These are phyloP conservation scores for Trichoderma gamsii DNA, from an alignment of 495 filamentous ascomycete species.

Conservation along the genomic window DNA sequence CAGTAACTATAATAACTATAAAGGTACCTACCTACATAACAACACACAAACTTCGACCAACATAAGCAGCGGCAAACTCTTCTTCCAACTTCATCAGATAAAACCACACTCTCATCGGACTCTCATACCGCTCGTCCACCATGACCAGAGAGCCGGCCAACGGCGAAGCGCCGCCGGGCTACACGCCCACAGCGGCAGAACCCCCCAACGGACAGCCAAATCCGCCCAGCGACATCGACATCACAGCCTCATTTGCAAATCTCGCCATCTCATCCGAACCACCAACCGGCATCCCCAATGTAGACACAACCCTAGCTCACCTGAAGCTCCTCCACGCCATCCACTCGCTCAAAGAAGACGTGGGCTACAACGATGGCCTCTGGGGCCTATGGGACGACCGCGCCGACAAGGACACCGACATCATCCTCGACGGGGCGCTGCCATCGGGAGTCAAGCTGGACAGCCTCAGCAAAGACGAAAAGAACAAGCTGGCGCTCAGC, in stretches of 20 bases:
- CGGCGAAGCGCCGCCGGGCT: background rate
- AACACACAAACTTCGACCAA: too few species aligned
- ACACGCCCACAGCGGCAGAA: background rate
- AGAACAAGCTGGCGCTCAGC: slow-evolving; percentile 34
- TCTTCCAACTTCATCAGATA: background rate
- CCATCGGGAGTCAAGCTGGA: slow-evolving; percentile 17
- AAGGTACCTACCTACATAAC: too few species aligned
- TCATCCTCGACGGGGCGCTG: slow-evolving; percentile 19
- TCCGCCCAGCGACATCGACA: slow-evolving; percentile 18
- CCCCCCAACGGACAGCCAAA: background rate
- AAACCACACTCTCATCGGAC: background rate
- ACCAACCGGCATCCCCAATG: slow-evolving; percentile 21
- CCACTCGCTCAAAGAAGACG: slow-evolving; percentile 57
- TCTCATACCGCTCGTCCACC: background rate
- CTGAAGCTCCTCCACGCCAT: slow-evolving; percentile 70
- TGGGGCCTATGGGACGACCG: slow-evolving; percentile 55
- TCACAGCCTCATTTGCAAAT: slow-evolving; percentile 39
- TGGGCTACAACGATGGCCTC: slow-evolving; percentile 57
- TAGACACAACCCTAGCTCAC: slow-evolving; percentile 60
- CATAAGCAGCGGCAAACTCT: background rate
- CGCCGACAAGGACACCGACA: slow-evolving; percentile 27
- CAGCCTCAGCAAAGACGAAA: slow-evolving; percentile 20
- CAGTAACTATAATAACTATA: too few species aligned
- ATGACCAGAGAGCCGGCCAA: background rate
- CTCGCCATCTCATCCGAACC: slow-evolving; percentile 29